Evolutionary conservation across 1,284 basidiomycete genomes (phyloP), one percentile per base, ranked within the genome.

Genomic region (Boletus mariae): DNA sequence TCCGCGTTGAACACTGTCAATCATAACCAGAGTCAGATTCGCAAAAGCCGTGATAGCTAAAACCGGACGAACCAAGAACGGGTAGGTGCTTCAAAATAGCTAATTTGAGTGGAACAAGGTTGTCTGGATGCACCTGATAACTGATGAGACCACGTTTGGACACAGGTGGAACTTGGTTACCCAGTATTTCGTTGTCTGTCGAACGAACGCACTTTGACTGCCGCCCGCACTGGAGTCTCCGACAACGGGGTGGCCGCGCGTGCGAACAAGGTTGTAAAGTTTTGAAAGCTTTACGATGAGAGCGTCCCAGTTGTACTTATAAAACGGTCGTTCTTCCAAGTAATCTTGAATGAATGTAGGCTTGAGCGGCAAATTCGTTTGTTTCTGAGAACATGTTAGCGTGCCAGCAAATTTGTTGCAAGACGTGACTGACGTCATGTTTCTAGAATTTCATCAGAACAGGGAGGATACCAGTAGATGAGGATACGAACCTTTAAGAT

Each of bases 121-220:
- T 92, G 71, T 97, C 94, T 9, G 89, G 90, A 69, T 97, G 94
- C 1, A 96, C 87, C 88, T 90, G 43, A 52, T n/a, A 47, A 31
- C 9, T 13, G 10, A 15, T 57, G 23, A 67, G 61, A 49, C 4
- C 12, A 26, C 4, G 20, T 47, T 32, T 6, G n/a, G 44, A 12
- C 31, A 47, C 3, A 31, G 40, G 51, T n/a, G 34, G 17, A 34
- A 52, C 23, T 20, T 70, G 76, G 57, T 32, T 61, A 92, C 96
- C 96, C 96, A 99, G 71, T 99, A 99, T 72, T 99, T 99, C 15
- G 96, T 99, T 35, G 96, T 99, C 71, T 97, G 94, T 47, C 96
- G 78, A 10, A 98, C 94, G 65, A 99, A 99, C 0, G 96, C 97
- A 64, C 92, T 96, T 75, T 99, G 96, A 59, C 75, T 90, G 1